Conservation (phyloP, 495 filamentous ascomycete genomes). For the Hapsidospora chrysogenum region DNA sequence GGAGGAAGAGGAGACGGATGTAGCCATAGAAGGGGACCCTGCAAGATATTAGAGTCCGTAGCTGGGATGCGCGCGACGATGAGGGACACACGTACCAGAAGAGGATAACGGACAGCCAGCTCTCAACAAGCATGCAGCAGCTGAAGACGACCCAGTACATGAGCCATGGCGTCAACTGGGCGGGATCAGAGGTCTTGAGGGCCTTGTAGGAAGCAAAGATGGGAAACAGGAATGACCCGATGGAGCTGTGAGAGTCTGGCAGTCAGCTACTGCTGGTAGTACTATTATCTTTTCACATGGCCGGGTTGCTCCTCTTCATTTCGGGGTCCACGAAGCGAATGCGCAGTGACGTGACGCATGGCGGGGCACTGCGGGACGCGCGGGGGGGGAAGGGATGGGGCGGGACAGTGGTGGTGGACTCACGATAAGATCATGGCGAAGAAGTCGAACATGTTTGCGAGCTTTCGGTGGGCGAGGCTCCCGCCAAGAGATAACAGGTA, state of each 20-base stretch:
- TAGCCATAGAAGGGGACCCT: constrained; percentile 92
- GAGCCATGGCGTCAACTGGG: constrained; percentile 91
- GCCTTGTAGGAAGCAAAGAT: constrained; percentile 98
- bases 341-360: constrained; percentile 4
- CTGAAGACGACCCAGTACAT: constrained; percentile 98
- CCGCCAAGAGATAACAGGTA: no score
- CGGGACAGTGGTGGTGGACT: constrained; percentile 13
- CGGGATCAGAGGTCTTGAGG: constrained; percentile 78
- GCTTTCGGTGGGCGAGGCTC: neutral
- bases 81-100: constrained; percentile 39
- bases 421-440: constrained; percentile 68
- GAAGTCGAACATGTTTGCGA: constrained; percentile 54
- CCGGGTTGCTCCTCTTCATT: no score
- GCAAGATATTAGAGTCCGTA: neutral
- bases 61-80: neutral
- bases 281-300: constrained; percentile 3
- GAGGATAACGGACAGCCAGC: constrained; percentile 72
- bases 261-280: constrained; percentile 1
- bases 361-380: constrained; percentile 5
- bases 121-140: constrained; percentile 66
- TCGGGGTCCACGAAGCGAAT: no score
- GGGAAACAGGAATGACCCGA: constrained; percentile 85
- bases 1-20: constrained; percentile 70
- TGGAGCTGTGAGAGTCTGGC: constrained; percentile 36
- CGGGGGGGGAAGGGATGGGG: no score